phyloP scores from a whole-genome alignment of 306 rosid species.

The Argentina anserina region DNA sequence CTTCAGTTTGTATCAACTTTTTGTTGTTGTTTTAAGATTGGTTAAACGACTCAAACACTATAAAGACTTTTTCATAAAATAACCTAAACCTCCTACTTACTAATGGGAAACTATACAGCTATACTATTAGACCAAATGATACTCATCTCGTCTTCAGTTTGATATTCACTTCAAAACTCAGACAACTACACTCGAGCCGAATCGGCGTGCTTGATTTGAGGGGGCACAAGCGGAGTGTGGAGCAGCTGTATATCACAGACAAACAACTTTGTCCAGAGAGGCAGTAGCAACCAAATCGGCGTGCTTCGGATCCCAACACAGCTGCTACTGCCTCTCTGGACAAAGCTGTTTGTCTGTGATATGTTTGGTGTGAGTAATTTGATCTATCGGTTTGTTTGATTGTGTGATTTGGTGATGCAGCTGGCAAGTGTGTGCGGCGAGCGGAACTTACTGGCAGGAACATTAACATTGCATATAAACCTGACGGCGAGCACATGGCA shows the following conservation, averaged over 20 bases:
- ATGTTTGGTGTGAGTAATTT: slow-evolving; percentile 79
- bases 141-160: too few species aligned
- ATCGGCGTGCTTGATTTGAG: slow-evolving; percentile 87
- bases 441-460: slow-evolving; percentile 89
- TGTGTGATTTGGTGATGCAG: slow-evolving; percentile 40
- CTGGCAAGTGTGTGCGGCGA: slow-evolving; percentile 84
- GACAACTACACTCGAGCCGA: too few species aligned
- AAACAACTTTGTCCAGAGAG: slow-evolving; percentile 90
- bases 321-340: slow-evolving; percentile 95
- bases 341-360: slow-evolving; percentile 93
- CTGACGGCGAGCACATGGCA: slow-evolving; percentile 85
- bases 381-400: background rate
- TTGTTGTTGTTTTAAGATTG: too few species aligned
- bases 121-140: too few species aligned
- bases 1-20: too few species aligned
- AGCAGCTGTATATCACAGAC: slow-evolving; percentile 92
- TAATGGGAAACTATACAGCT: too few species aligned
- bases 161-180: too few species aligned
- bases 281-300: slow-evolving; percentile 98
- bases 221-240: slow-evolving; percentile 96
- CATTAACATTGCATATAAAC: slow-evolving; percentile 90
- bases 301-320: slow-evolving; percentile 67
- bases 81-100: too few species aligned
- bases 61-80: too few species aligned
- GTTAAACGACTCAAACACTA: too few species aligned